Percentiles rank a stretch among this genome's conserved stretches.
These are phyloP conservation scores for Lachnellula hyalina DNA, from an alignment of 2,329 filamentous ascomycete species.

Conservation along the genomic window DNA sequence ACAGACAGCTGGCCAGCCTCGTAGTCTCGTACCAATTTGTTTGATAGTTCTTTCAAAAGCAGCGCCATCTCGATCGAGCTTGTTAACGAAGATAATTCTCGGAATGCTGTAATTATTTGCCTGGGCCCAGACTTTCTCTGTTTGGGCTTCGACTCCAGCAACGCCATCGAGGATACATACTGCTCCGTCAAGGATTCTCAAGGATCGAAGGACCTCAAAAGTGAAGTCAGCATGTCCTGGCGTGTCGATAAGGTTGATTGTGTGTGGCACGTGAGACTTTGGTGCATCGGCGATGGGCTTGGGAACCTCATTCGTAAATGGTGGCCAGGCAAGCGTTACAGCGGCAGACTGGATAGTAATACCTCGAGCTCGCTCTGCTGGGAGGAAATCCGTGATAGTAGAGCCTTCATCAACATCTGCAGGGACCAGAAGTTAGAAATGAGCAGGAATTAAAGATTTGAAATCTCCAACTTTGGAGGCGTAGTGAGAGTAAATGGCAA, in stretches of 20 bases:
- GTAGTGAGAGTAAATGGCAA: background rate
- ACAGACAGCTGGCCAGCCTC: slow-evolving; percentile 83
- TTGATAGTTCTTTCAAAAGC: slow-evolving; percentile 78
- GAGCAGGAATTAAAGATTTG: background rate
- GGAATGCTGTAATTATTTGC: slow-evolving; percentile 83
- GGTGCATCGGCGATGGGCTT: slow-evolving; percentile 34
- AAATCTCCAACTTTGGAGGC: too few relatives aligned
- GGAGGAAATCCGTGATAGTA: slow-evolving; percentile 94
- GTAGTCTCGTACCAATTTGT: slow-evolving; percentile 74
- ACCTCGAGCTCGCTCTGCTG: slow-evolving; percentile 82
- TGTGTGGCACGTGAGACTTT: slow-evolving; percentile 55
- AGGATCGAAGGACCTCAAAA: slow-evolving; percentile 88
- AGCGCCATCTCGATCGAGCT: slow-evolving; percentile 77
- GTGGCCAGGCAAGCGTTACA: slow-evolving; percentile 92
- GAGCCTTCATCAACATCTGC: slow-evolving; percentile 90
- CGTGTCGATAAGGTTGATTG: slow-evolving; percentile 90
- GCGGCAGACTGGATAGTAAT: slow-evolving; percentile 98
- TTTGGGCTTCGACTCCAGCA: slow-evolving; percentile 92
- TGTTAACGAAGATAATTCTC: slow-evolving; percentile 76
- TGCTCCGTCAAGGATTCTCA: slow-evolving; percentile 82
- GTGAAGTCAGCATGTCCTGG: slow-evolving; percentile 97
- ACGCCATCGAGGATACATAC: slow-evolving; percentile 92
- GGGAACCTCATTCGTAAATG: slow-evolving; percentile 30
- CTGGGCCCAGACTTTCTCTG: slow-evolving; percentile 92
- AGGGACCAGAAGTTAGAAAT: slow-evolving; percentile 1